Percentiles rank a stretch among this genome's conserved stretches.
These are phyloP conservation scores for Aspergillus neotritici DNA, from an alignment of 2,329 filamentous ascomycete genomes.

Conservation along the genomic window DNA sequence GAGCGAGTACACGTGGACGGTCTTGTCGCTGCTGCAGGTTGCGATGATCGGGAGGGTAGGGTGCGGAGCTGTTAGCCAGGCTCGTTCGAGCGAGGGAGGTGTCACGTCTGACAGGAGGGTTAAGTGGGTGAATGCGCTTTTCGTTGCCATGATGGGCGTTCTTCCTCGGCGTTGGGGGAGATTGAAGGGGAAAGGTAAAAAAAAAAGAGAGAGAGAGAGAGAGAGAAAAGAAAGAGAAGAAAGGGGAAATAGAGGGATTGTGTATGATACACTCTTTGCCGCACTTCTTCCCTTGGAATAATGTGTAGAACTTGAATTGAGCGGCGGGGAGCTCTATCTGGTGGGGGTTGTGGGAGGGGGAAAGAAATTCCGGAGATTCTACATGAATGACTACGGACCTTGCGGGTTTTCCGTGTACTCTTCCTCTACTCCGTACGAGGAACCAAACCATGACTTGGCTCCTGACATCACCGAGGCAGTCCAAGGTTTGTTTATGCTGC, in stretches of 20 bases:
- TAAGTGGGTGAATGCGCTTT: constrained; percentile 19
- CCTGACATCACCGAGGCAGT: no score
- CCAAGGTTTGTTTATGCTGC: no score
- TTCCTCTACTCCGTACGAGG: no score
- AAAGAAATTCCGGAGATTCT: constrained; percentile 6
- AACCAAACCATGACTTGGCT: no score
- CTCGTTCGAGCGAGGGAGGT: constrained; percentile 55
- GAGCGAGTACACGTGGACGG: constrained; percentile 84
- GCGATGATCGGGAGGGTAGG: constrained; percentile 82
- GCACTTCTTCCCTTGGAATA: no score
- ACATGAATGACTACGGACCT: no score
- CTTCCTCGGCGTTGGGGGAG: neutral
- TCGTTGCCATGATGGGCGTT: constrained; percentile 1
- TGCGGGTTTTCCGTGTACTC: no score
- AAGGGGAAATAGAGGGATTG: no score
- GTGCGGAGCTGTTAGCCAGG: constrained; percentile 82
- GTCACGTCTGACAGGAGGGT: constrained; percentile 47
- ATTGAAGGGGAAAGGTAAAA: neutral
- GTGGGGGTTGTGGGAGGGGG: neutral
- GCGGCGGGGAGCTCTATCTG: no score
- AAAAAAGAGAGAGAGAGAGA: neutral
- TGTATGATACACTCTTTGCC: no score
- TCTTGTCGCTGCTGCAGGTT: constrained; percentile 79
- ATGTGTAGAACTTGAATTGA: no score
- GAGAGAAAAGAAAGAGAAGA: neutral